Evolutionary conservation across 73 alveolate genomes (phyloP).

Genomic region (Tetrahymena thermophila): DNA sequence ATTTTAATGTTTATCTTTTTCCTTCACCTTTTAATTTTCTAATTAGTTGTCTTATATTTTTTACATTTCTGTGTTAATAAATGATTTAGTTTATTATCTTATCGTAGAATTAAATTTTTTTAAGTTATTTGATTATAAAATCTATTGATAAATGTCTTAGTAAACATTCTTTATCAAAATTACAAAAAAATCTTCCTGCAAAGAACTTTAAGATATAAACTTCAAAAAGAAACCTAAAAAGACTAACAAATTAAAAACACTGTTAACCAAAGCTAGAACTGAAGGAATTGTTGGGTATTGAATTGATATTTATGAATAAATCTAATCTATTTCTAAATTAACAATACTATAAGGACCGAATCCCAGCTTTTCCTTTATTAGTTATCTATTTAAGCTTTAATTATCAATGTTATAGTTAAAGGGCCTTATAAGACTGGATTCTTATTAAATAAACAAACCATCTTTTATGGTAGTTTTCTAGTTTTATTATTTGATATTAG

Average conservation of each 20-base stretch:
- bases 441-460: too few species aligned
- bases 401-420: neutral
- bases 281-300: neutral
- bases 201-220: neutral
- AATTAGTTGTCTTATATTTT: too few species aligned
- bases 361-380: too few species aligned
- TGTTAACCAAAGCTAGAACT: neutral
- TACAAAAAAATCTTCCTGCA: neutral
- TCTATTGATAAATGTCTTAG: neutral
- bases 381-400: neutral
- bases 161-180: neutral
- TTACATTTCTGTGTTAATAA: too few species aligned
- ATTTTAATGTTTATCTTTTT: too few species aligned
- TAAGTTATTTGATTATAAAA: too few species aligned
- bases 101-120: neutral
- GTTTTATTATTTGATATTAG: neutral
- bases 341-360: too few species aligned
- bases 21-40: too few species aligned
- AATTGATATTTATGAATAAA: too few species aligned
- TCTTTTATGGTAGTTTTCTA: neutral
- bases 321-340: neutral
- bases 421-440: neutral
- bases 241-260: neutral
- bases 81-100: too few species aligned
- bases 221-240: neutral